Conservation (phyloP, 1,284 basidiomycete species). For the Coniophora puteana region DNA sequence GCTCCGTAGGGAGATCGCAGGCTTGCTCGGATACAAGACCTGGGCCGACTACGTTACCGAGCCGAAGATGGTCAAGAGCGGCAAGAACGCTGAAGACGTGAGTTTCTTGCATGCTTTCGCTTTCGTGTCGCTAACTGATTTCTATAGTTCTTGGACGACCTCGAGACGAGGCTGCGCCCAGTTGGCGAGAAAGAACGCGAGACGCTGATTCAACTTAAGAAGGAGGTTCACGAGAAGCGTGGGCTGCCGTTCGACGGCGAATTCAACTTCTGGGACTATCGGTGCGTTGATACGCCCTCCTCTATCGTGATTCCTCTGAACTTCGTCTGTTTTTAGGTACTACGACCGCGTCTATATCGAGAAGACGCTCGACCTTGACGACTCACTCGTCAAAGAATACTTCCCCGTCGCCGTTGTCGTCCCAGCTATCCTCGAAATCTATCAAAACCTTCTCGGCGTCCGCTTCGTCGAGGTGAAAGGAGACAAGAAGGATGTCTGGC, state of each 20-base stretch:
- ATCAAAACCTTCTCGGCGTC: constrained; percentile 76
- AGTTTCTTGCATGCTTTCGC: constrained; percentile 14
- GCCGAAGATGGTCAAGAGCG: constrained; percentile 78
- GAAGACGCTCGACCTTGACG: constrained; percentile 63
- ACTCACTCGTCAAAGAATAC: constrained; percentile 78
- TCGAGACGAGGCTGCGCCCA: constrained; percentile 70
- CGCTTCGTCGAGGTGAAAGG: constrained; percentile 62
- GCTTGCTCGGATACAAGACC: constrained; percentile 67
- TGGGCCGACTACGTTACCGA: constrained; percentile 83
- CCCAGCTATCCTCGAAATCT: constrained; percentile 75
- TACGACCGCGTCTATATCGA: constrained; percentile 74
- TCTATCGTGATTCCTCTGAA: neutral
- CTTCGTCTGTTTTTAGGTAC: constrained; percentile 32
- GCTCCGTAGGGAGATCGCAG: constrained; percentile 65
- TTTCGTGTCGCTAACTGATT: neutral
- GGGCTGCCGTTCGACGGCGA: constrained; percentile 62
- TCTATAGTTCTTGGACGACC: constrained; percentile 63
- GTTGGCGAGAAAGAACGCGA: constrained; percentile 65
- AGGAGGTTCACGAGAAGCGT: constrained; percentile 59
- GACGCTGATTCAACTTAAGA: constrained; percentile 67
- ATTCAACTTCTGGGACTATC: constrained; percentile 70
- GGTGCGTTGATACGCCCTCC: constrained; percentile 16
- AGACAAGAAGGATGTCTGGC: constrained; percentile 56
- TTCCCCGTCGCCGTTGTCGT: constrained; percentile 82
- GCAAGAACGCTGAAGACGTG: constrained; percentile 48